These are phyloP conservation scores for Backusella circina DNA, from an alignment of 192 early-diverging fungal genomes.

Conservation along the genomic window DNA sequence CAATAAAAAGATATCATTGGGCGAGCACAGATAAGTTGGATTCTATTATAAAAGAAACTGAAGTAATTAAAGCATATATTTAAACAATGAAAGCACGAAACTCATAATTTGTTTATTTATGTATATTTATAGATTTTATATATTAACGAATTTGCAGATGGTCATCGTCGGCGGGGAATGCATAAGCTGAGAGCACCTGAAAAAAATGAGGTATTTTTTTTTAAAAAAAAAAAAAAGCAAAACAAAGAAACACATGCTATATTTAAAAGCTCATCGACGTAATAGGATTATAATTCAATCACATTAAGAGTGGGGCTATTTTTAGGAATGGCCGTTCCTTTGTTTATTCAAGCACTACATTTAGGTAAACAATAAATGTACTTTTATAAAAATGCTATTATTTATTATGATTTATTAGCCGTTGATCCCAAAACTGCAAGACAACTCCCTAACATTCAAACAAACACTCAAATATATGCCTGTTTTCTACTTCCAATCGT, in stretches of 20 bases:
- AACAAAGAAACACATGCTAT: no score
- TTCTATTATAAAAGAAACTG: constrained; percentile 56
- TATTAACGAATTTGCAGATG: constrained; percentile 61
- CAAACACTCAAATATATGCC: constrained; percentile 60
- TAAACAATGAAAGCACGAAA: not conserved
- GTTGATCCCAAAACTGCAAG: constrained; percentile 6
- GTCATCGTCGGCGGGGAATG: constrained; percentile 66
- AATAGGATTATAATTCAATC: constrained; percentile 19
- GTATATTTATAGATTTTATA: constrained; percentile 42
- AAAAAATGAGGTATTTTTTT: constrained; percentile 14
- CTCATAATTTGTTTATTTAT: not conserved
- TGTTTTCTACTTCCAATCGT: constrained; percentile 59
- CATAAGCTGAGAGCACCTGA: constrained; percentile 58
- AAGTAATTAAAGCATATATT: constrained; percentile 28
- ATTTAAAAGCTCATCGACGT: not conserved
- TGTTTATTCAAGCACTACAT: constrained; percentile 26
- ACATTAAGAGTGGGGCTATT: constrained; percentile 56
- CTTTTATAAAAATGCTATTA: not conserved
- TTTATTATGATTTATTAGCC: not conserved
- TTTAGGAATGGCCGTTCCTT: constrained; percentile 53
- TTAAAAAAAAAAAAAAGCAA: not conserved
- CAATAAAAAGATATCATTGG: constrained; percentile 58
- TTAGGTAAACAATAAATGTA: not conserved
- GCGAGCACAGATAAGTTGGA: constrained; percentile 50
- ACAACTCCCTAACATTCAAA: constrained; percentile 17